Evolutionary conservation across 129 eudicot species (phyloP), one percentile per base, ranked within the genome.

Genomic region (Deinandra increscens): DNA sequence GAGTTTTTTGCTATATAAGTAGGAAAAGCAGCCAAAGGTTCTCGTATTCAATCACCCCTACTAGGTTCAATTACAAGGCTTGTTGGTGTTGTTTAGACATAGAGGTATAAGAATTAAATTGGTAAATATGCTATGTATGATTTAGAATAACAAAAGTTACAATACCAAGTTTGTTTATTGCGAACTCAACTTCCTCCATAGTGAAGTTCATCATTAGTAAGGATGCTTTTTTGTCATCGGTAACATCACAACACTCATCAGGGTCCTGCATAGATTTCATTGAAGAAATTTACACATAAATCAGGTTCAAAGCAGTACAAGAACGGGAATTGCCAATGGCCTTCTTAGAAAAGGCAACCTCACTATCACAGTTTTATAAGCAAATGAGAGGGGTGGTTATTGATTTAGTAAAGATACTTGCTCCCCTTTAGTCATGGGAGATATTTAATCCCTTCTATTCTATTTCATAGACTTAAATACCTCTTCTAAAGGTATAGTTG

Each of bases 201-300:
- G 97, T 74, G 79, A 93, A 93, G 80, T 85, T 85, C 99, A 93
- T 93, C 83, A 74, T 80, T 66, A 89, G 64, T 77, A 93, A 78
- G 26, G 86, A 78, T 64, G 84, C 85, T 49, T 72, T 81, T 72
- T 85, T 89, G 70, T 82, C 91, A 65, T 79, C 87, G 65, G 26
- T 69, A 50, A 75, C 78, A 59, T 72, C 83, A 66, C 64, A 56
- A 42, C 13, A 44, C 39, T 75, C 70, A 55, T 85, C 93, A 58
- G 81, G 84, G 56, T 93, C 99, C 99, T 93, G 79, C 63, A 71
- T 48, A 75, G 42, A 73, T 70, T 36, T 36, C 39, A 36, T 4
- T 41, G 56, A 66, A 71, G 17, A 64, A 66, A 11, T 73, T 55
- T 26, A 46, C 44, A 44, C 33, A 22, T 20, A 48, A 64, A 64